phyloP scores from a whole-genome alignment of 371 early-diverging fungal species.

The Mucor saturninus region DNA sequence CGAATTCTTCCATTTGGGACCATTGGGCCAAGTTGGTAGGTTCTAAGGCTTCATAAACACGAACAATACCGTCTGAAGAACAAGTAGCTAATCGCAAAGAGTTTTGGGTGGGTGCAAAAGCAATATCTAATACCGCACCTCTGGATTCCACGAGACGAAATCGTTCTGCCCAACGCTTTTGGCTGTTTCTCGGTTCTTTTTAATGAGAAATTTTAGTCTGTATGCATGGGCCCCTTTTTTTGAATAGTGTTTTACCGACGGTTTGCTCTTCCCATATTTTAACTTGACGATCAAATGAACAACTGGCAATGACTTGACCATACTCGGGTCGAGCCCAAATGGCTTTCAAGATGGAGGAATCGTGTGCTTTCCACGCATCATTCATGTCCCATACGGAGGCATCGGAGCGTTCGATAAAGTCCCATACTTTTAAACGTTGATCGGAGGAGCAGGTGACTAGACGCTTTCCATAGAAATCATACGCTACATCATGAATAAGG shows the following conservation, averaged over 20 bases:
- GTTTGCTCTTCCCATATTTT: slow-evolving; percentile 92
- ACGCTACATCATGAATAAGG: slow-evolving; percentile 90
- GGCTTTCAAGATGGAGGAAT: slow-evolving; percentile 82
- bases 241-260: slow-evolving; percentile 48
- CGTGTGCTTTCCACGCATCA: slow-evolving; percentile 92
- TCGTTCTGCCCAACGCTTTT: slow-evolving; percentile 70
- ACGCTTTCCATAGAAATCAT: slow-evolving; percentile 92
- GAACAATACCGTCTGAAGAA: slow-evolving; percentile 85
- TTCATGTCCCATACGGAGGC: slow-evolving; percentile 78
- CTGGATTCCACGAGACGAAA: slow-evolving; percentile 74
- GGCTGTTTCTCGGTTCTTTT: slow-evolving; percentile 67
- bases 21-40: slow-evolving; percentile 80
- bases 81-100: slow-evolving; percentile 83
- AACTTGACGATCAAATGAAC: slow-evolving; percentile 90
- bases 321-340: slow-evolving; percentile 95
- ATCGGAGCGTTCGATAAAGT: slow-evolving; percentile 65
- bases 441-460: slow-evolving; percentile 92
- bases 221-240: background rate
- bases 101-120: slow-evolving; percentile 84
- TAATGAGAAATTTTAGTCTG: background rate
- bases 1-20: slow-evolving; percentile 80
- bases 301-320: slow-evolving; percentile 90
- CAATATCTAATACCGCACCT: slow-evolving; percentile 84
- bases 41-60: slow-evolving; percentile 91
- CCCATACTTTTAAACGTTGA: slow-evolving; percentile 93